Conservation (phyloP, 805 yeast genomes). For the Hemisphaericaspora nanyangensis region DNA sequence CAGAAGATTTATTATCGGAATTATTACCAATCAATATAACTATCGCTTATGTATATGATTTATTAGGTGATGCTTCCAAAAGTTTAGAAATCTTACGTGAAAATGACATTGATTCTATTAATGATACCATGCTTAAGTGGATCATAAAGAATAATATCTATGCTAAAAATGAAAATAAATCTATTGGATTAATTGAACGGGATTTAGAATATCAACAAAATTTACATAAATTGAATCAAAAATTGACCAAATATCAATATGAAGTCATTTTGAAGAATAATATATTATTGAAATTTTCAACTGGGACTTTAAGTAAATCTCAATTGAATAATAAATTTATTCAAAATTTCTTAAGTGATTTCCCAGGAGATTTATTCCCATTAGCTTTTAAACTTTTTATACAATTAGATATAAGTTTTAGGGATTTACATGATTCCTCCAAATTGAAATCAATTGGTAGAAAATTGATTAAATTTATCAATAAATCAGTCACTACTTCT, state of each 20-base stretch:
- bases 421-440: slow-evolving; percentile 18
- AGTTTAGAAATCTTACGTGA: slow-evolving; percentile 34
- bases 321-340: slow-evolving; percentile 13
- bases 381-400: slow-evolving; percentile 26
- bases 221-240: slow-evolving; percentile 30
- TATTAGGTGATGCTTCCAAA: slow-evolving; percentile 27
- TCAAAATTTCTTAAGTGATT: slow-evolving; percentile 16
- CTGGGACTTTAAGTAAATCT: slow-evolving; percentile 33
- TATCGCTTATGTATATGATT: slow-evolving; percentile 50
- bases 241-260: slow-evolving; percentile 36
- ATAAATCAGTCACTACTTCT: background rate
- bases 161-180: slow-evolving; percentile 9
- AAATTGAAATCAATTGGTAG: slow-evolving; percentile 14
- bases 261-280: slow-evolving; percentile 41
- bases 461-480: slow-evolving; percentile 18
- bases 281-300: slow-evolving; percentile 35
- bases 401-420: slow-evolving; percentile 22
- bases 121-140: slow-evolving; percentile 39
- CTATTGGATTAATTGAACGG: slow-evolving; percentile 30
- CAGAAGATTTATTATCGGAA: slow-evolving; percentile 48
- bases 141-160: slow-evolving; percentile 44
- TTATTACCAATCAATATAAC: slow-evolving; percentile 60
- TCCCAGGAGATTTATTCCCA: slow-evolving; percentile 30
- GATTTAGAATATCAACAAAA: slow-evolving; percentile 31
- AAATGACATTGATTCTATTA: slow-evolving; percentile 24